Base-by-base conservation (phyloP, 371 early-diverging fungal species). In the Gilbertella persicaria region DNA sequence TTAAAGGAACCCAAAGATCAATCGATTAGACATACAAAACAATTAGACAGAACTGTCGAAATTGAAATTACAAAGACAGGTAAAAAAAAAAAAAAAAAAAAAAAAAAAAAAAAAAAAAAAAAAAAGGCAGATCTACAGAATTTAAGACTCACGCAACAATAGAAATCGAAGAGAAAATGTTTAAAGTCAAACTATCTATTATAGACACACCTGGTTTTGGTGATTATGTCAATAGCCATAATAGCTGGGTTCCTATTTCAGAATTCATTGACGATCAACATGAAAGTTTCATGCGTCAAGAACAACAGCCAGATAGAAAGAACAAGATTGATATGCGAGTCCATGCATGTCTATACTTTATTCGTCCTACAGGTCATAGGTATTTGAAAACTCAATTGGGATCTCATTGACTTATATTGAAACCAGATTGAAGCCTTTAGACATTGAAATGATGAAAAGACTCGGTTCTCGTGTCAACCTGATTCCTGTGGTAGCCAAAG, bases 91-190 rank as follows among this genome's bases (percentile, higher is more conserved):
- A 48, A 12, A 3, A 12, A 12, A 33, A 12, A 3, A 10, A 33
- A 17, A 33, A n/a, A n/a, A n/a, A 70, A 52, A 48, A 37, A 4
- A n/a, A 7, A 38, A 9, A 48, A 12, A 3, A 12, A 12, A 33
- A 12, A 3, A 10, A 33, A 17, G n/a, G n/a, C n/a, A n/a, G n/a
- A n/a, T n/a, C n/a, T n/a, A n/a, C n/a, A n/a, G n/a, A n/a, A 33
- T 25, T 33, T 40, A 26, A 17, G 19, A 6, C 67, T 39, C 36
- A 67, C 80, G 75, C 53, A 28, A 10, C 12, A 30, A 55, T 73
- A 87, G 95, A 93, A 60, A 84, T 97, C 40, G 96, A 96, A 74
- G 98, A 98, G 73, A 96, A 94, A 70, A 91, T 88, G 71, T 96
- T 98, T 79, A 85, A 85, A 50, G 95, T 95, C 53, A 92, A 93